Conservation (phyloP, 2,329 filamentous ascomycete species). For the Colletotrichum lini region DNA sequence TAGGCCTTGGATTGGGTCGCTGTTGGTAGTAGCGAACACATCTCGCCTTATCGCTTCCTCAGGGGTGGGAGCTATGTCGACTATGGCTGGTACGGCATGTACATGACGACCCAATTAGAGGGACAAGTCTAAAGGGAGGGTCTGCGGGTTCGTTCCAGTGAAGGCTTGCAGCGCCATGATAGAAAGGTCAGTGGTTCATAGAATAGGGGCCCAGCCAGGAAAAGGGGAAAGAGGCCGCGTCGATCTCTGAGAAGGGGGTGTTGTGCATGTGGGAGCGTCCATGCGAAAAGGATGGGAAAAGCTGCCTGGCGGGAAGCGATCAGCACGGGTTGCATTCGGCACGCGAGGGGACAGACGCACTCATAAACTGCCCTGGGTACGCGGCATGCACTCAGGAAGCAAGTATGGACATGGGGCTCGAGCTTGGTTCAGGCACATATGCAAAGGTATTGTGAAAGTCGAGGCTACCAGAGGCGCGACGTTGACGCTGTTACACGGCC, state of each 20-base stretch:
- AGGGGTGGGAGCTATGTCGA: neutral
- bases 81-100: neutral
- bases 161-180: conserved; percentile 21
- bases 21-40: too few species aligned
- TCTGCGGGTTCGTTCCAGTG: neutral
- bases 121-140: conserved; percentile 24
- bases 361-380: neutral
- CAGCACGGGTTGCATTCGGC: conserved; percentile 30
- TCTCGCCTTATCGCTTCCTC: conserved; percentile 6
- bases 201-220: conserved; percentile 1
- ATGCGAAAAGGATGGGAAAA: conserved; percentile 23
- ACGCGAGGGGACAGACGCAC: conserved; percentile 27
- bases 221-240: conserved; percentile 30
- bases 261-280: conserved; percentile 5
- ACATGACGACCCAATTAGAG: conserved; percentile 22
- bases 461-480: conserved; percentile 29
- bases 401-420: neutral
- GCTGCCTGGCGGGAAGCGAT: conserved; percentile 35
- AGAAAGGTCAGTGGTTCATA: conserved; percentile 6
- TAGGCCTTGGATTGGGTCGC: neutral
- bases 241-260: conserved; percentile 27
- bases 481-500: conserved; percentile 18
- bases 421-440: conserved; percentile 1
- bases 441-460: conserved; percentile 16
- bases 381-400: conserved; percentile 12